Conservation (phyloP, 2,329 filamentous ascomycete species). For the Hypoxylon sp. region DNA sequence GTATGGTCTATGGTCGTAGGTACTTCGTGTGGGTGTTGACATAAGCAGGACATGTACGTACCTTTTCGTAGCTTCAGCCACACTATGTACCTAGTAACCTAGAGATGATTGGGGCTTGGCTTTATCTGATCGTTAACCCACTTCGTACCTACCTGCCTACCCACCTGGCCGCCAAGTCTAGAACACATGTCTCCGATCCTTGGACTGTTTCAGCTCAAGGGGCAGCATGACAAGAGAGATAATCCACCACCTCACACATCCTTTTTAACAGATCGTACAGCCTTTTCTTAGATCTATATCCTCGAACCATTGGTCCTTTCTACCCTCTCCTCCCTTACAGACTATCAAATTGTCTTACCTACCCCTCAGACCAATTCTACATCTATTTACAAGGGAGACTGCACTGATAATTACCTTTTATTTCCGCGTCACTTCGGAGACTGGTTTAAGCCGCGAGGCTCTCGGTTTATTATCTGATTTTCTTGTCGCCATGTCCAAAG, state of each 20-base stretch:
- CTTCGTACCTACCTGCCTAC: neutral
- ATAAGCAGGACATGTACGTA: neutral
- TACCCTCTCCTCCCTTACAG: conserved; percentile 11
- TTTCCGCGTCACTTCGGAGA: conserved; percentile 10
- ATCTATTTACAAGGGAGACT: conserved; percentile 15
- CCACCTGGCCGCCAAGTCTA: neutral
- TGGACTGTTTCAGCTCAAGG: conserved; percentile 36
- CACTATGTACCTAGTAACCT: too few relatives aligned
- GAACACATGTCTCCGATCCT: conserved; percentile 45
- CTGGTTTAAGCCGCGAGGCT: conserved; percentile 9
- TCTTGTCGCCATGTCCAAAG: conserved; percentile 44
- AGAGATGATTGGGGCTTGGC: neutral
- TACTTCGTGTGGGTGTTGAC: neutral
- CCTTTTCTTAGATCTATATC: conserved; percentile 31
- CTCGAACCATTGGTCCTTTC: conserved; percentile 15
- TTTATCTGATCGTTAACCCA: conserved; percentile 24
- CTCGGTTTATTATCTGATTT: conserved; percentile 17
- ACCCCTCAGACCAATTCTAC: conserved; percentile 31
- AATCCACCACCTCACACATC: conserved; percentile 17
- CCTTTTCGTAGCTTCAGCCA: conserved; percentile 33
- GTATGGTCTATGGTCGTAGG: too few relatives aligned
- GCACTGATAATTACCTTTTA: conserved; percentile 18
- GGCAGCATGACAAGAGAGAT: conserved; percentile 22
- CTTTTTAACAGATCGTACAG: conserved; percentile 33
- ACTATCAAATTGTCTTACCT: conserved; percentile 30